Evolutionary conservation across 345 rosid genomes (phyloP).

Genomic region (Fremontodendron californicum): DNA sequence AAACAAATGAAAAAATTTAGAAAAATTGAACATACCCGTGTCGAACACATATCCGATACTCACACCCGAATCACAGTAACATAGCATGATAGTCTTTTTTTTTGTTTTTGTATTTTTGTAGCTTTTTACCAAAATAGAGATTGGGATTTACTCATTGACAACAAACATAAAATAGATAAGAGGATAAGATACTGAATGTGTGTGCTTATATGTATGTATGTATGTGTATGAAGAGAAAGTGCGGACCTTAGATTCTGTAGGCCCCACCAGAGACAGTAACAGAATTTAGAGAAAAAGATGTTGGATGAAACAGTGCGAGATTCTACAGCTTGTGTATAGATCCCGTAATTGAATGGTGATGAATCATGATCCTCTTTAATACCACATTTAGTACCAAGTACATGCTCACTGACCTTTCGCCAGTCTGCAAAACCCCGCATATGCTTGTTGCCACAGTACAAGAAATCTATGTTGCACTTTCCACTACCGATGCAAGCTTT

Average conservation of each 20-base stretch:
- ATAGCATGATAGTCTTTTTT: no score
- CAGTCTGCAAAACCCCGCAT: constrained; percentile 46
- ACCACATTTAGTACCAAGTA: constrained; percentile 43
- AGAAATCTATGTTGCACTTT: constrained; percentile 37
- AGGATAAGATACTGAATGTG: not conserved
- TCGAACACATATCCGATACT: not conserved
- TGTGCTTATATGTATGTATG: not conserved
- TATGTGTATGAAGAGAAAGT: not conserved
- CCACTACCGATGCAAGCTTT: constrained; percentile 44
- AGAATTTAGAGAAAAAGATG: constrained; percentile 53
- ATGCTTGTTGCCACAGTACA: constrained; percentile 65
- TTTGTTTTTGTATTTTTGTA: not conserved
- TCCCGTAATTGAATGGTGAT: constrained; percentile 56
- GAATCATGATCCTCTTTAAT: constrained; percentile 27
- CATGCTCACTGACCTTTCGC: constrained; percentile 38
- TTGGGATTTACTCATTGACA: not conserved
- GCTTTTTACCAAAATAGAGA: not conserved
- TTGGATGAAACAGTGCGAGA: constrained; percentile 53
- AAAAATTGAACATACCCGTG: not conserved
- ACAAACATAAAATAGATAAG: not conserved
- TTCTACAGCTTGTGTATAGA: constrained; percentile 62
- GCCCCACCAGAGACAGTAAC: constrained; percentile 93
- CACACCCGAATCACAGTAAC: not conserved
- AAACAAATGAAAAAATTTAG: not conserved
- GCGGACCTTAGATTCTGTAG: constrained; percentile 78